Evolutionary conservation across 805 yeast genomes (phyloP), one percentile per base, ranked within the genome.

Genomic region (Ogataea trehaloabstinens): DNA sequence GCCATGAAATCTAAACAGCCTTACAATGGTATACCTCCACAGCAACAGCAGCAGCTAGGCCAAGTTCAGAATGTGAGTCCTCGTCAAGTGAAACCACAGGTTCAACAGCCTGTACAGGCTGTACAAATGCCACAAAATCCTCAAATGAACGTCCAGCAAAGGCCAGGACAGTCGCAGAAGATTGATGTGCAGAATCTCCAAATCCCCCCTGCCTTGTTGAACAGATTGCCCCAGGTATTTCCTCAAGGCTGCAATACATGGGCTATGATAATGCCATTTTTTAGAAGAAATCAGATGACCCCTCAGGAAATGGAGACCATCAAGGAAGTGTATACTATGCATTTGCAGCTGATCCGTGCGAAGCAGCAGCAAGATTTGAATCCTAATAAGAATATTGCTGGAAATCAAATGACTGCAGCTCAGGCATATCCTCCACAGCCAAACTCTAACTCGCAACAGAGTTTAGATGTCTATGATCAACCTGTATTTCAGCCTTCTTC

Each of bases 161-260:
- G 41, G 17, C 38, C 41, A 16, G 40, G 32, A 6, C 46, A 29
- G 16, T 32, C 36, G 4, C 48, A 33, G 20, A 58, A 53, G 24
- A 53, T 68, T 21, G 75, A 71, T 40, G 63, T 85, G 55, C 76
- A 82, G 45, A 78, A 76, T 30, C 65, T 78, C 2, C 88, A 86
- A 3, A 86, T 89, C 35, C 95, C 95, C 0, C 75, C 74, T 12
- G 75, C 78, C 2, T 59, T 87, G 19, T 62, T 87, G 16, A 69
- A 73, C 37, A 76, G 76, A 51, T 74, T 87, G 33, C 95, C 95
- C 7, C 82, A 76, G 33, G 46, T 53, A 6, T 67, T 87, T 24
- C 96, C 96, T 0, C 81, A 82, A 11, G 82, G 80, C 35, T 81
- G 81, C 20, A 81, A 75, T 49, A 85, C 95, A 5, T 89, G 96